phyloP scores from a whole-genome alignment of 768 basidiomycete genomes.

The Suillus plorans region DNA sequence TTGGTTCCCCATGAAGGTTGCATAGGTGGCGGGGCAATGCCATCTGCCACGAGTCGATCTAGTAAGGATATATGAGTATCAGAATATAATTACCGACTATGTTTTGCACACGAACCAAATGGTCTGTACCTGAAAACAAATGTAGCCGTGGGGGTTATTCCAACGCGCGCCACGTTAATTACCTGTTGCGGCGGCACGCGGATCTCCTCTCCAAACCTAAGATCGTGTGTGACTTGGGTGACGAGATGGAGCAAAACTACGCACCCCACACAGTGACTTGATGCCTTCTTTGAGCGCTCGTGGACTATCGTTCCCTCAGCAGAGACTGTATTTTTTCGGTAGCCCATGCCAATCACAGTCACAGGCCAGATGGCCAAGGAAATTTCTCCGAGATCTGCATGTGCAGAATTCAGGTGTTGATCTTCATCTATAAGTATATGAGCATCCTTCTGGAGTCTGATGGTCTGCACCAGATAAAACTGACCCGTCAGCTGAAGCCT shows the following conservation, averaged over 20 bases:
- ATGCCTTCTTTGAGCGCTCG: constrained; percentile 14
- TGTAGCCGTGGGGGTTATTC: constrained; percentile 3
- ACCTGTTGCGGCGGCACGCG: neutral
- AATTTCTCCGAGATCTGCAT: constrained; percentile 10
- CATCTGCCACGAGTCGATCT: constrained; percentile 11
- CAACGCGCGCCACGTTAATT: constrained; percentile 1
- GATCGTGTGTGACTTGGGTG: neutral
- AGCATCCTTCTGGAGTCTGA: neutral
- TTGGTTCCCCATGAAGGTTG: constrained; percentile 4
- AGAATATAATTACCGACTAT: neutral
- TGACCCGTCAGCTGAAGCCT: constrained; percentile 12
- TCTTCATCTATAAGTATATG: constrained; percentile 9
- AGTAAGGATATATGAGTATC: neutral
- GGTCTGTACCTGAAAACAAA: constrained; percentile 14
- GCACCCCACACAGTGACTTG: constrained; percentile 10
- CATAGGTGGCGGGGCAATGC: constrained; percentile 1
- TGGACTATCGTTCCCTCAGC: constrained; percentile 9
- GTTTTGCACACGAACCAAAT: constrained; percentile 5
- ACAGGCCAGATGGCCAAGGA: constrained; percentile 6
- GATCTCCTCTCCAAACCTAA: constrained; percentile 9
- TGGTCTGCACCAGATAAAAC: neutral
- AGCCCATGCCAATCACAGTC: neutral
- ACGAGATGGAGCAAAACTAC: constrained; percentile 1
- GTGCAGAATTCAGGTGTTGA: constrained; percentile 10
- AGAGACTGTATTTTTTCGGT: neutral